These are phyloP conservation scores for Suillus sp. DNA, from an alignment of 768 basidiomycete species.

Conservation along the genomic window DNA sequence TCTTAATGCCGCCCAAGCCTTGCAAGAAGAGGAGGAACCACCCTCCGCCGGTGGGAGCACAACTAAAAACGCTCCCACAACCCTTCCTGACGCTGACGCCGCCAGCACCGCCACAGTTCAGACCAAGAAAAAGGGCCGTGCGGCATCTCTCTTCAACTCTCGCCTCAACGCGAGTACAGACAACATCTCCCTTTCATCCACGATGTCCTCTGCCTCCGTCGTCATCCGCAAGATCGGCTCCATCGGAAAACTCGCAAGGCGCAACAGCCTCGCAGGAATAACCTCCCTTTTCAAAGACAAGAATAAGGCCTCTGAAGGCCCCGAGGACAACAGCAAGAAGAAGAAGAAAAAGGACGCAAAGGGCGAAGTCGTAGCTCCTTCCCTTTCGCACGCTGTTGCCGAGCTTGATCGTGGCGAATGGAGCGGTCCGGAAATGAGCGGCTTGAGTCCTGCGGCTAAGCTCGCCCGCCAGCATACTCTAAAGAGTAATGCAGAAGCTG, in stretches of 20 bases:
- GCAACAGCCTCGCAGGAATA: constrained; percentile 89
- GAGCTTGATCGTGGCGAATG: constrained; percentile 75
- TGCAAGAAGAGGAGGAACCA: constrained; percentile 54
- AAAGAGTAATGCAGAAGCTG: constrained; percentile 67
- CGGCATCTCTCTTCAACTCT: constrained; percentile 82
- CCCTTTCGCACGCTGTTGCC: constrained; percentile 80
- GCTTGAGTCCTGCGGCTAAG: constrained; percentile 87
- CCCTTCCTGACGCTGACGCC: constrained; percentile 27
- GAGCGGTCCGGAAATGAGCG: constrained; percentile 60
- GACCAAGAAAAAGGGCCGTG: constrained; percentile 72
- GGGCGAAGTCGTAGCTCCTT: constrained; percentile 64
- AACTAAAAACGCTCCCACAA: constrained; percentile 25
- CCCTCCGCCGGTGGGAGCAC: constrained; percentile 31
- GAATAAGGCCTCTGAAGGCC: constrained; percentile 43
- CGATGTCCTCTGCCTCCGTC: constrained; percentile 92
- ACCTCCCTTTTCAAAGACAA: constrained; percentile 94
- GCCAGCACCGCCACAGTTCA: constrained; percentile 43
- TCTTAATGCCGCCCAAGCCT: constrained; percentile 57
- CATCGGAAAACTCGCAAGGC: constrained; percentile 84
- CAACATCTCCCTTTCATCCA: constrained; percentile 93
- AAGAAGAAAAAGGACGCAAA: constrained; percentile 60
- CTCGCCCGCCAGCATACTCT: constrained; percentile 90
- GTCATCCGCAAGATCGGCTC: constrained; percentile 96
- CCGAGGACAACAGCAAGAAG: constrained; percentile 43
- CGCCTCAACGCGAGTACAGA: constrained; percentile 87